A percentile compares a stretch with the other conserved stretches of the same genome.
Conservation (phyloP, 257 asterid species). For the Voacanga thouarsii region DNA sequence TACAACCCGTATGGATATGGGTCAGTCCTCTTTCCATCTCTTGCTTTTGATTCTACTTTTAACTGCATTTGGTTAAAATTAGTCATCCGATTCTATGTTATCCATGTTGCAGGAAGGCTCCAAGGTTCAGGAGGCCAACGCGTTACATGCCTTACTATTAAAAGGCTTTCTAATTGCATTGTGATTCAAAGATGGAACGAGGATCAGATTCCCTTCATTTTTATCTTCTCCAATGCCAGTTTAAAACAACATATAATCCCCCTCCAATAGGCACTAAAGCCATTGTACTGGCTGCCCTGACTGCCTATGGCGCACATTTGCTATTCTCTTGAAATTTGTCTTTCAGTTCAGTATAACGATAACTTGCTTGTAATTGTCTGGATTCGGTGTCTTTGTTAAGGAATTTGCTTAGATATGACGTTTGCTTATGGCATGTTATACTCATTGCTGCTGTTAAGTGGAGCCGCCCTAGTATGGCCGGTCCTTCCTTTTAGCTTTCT, state of each 20-base stretch:
- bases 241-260: neutral
- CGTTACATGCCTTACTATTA: slow-evolving; percentile 88
- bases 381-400: neutral
- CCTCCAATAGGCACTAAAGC: neutral
- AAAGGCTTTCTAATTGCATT: neutral
- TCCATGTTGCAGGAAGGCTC: slow-evolving; percentile 61
- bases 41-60: neutral
- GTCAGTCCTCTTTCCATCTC: slow-evolving; percentile 28
- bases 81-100: neutral
- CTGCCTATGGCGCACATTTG: neutral
- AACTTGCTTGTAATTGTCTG: neutral
- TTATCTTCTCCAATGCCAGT: neutral
- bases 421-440: neutral
- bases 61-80: neutral
- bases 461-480: neutral
- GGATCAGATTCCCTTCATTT: neutral
- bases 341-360: neutral
- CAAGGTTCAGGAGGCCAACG: slow-evolving; percentile 79
- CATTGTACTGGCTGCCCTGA: neutral
- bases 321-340: neutral
- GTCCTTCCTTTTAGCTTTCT: neutral
- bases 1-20: slow-evolving; percentile 85
- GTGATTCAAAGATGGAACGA: neutral
- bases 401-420: too few relatives aligned
- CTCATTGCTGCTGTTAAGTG: neutral